Evolutionary conservation across 192 early-diverging fungal genomes (phyloP), one percentile per base, ranked within the genome.

Genomic region (Linnemannia elongata): DNA sequence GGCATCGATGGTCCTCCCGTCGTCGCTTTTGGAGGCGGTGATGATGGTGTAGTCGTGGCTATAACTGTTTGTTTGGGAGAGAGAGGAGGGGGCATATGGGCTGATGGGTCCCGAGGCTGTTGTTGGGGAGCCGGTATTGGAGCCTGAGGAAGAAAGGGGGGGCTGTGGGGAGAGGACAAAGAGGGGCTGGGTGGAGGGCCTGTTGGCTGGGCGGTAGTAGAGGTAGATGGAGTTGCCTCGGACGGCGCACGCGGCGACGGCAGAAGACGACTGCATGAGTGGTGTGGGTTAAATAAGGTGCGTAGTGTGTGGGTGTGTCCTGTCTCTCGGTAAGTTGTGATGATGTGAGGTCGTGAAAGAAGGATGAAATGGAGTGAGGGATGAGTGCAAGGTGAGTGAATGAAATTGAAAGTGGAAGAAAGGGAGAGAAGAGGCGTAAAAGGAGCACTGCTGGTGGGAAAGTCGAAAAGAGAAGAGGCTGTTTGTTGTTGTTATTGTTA

Each of bases 211-310:
- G 6, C 9, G 55, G 36, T 76, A 76, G 24, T 71, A 71, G 22
- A 85, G 24, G 52, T 75, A 76, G 52, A 79, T 69, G 39, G 70
- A 55, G 30, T 47, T 55, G 39, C 68, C 77, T 10, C 52, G 78
- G 27, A 57, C 63, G 24, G 80, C 74, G 27, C 44, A 63, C 24
- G 73, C 63, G 27, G 78, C 77, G 33, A 63, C n/a, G 18, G 45
- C 55, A 49, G 49, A 27, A 55, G n/a, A 39, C 42, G n/a, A 39
- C 42, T 3, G 18, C 60, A 66, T 66, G 60, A 66, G 60, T 39
- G 38, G 38, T 39, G 38, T 39, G 12, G 6, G 10, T 12, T 66
- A 33, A 30, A 66, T 35, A 41, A 39, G 5, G 68, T 22, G 55
- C 33, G 52, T 39, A 36, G 24, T 22, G 35, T 22, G 38, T 38